Evolutionary conservation across 2,329 filamentous ascomycete genomes (phyloP), one percentile per base, ranked within the genome.

Genomic region (Ceratocystis variospora): DNA sequence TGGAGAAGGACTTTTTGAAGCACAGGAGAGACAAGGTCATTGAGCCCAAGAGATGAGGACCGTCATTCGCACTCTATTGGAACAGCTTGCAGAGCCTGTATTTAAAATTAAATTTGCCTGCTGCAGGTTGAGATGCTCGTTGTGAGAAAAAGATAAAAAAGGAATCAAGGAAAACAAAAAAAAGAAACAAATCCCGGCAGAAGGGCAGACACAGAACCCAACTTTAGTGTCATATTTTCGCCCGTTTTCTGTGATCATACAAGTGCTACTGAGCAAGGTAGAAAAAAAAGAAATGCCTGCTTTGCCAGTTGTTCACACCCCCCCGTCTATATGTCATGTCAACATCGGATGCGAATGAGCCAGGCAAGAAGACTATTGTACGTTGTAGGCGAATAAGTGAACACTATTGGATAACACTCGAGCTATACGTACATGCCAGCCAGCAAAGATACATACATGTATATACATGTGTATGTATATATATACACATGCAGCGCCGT

Each of bases 121-220:
- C 53, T 59, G 53, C 53, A 59, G 12, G 10, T 59, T n/a, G 53
- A n/a, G 12, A 5, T 59, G n/a, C 25, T 33, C 7, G 28, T 19
- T 59, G 28, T 33, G 53, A n/a, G 31, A 28, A 59, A 22, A 12
- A 8, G n/a, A 17, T 19, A 28, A 67, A 64, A 64, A 50, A 33
- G 19, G 46, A 37, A 28, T 53, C 37, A 48, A 65, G 17, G 64
- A 22, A 45, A 55, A 67, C 66, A 2, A 45, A 67, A 66, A 66
- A 65, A 44, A 15, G 8, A 41, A 45, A 10, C 10, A 62, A 44
- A 62, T 25, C 8, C n/a, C 59, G 12, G 37, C 19, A 10, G 25
- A 25, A 53, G 33, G 59, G 37, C 59, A 45, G 59, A 62, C 59
- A 8, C 31, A n/a, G 33, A 59, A 17, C 53, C 37, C 37, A 10